phyloP scores from a whole-genome alignment of 2,329 filamentous ascomycete species.

The Pseudocercospora crystallina region DNA sequence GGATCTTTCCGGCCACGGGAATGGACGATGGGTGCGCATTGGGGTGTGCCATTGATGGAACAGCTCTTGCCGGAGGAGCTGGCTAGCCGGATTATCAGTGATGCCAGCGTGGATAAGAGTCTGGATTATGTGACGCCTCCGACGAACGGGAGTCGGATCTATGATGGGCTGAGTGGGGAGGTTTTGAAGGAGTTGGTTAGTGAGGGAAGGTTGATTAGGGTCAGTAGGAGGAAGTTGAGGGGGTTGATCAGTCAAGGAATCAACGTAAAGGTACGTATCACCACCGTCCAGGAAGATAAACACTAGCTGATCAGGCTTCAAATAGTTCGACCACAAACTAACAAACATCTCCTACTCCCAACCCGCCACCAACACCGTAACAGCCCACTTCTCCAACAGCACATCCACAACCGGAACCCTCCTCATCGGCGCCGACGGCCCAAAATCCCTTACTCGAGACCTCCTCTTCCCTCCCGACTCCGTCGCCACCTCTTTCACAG shows the following conservation, averaged over 20 bases:
- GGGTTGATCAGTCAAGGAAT: conserved; percentile 7
- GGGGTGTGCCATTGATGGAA: conserved; percentile 3
- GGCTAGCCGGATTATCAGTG: not conserved
- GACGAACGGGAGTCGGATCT: not conserved
- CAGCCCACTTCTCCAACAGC: conserved; percentile 21
- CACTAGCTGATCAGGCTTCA: too few species aligned
- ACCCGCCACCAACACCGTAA: not conserved
- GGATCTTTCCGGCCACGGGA: not conserved
- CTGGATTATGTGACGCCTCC: not conserved
- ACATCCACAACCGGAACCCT: conserved; percentile 16
- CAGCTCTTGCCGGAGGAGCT: conserved; percentile 5
- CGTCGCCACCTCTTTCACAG: not conserved
- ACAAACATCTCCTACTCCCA: not conserved
- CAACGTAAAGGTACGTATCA: not conserved
- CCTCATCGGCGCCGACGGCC: conserved; percentile 25
- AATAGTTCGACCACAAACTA: not conserved
- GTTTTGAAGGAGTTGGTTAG: not conserved
- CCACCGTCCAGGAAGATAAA: too few species aligned
- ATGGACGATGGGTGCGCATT: conserved; percentile 8
- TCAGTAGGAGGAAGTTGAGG: conserved; percentile 10
- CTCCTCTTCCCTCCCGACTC: conserved; percentile 11
- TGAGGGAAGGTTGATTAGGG: not conserved
- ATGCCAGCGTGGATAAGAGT: conserved; percentile 1
- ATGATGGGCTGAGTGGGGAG: conserved; percentile 5
- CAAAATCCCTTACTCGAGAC: conserved; percentile 19